Evolutionary conservation across 2,329 filamentous ascomycete genomes (phyloP).

Genomic region (Hymenoscyphus fraxineus): DNA sequence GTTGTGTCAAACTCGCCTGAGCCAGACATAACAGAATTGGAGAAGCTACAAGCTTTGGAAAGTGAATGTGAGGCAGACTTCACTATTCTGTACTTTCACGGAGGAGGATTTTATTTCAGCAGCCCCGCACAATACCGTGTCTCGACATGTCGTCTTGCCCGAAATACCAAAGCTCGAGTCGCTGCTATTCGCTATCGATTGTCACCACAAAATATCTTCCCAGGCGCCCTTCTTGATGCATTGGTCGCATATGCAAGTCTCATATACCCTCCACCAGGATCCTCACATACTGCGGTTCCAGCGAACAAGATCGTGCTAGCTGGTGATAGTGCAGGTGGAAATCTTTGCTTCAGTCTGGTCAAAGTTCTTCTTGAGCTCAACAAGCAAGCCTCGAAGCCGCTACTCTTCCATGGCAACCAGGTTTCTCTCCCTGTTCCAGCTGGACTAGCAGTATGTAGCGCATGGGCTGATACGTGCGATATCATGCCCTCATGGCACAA

Average conservation of each 20-base stretch:
- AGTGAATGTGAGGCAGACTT: neutral
- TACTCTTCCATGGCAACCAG: neutral
- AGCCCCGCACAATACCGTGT: neutral
- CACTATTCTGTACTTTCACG: constrained; percentile 1
- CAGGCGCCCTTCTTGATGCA: neutral
- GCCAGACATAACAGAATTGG: neutral
- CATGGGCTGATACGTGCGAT: neutral
- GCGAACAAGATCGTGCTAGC: neutral
- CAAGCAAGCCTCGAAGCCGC: neutral
- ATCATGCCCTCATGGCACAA: constrained; percentile 5
- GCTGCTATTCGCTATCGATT: constrained; percentile 35
- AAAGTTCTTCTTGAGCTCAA: neutral
- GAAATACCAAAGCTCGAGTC: constrained; percentile 27
- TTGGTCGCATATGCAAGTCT: constrained; percentile 6
- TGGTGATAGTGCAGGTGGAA: constrained; percentile 1
- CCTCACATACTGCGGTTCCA: neutral
- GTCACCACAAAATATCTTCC: constrained; percentile 2
- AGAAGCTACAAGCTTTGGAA: neutral
- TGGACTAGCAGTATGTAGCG: neutral
- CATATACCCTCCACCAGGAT: neutral
- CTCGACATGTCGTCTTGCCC: neutral
- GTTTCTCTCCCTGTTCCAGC: neutral
- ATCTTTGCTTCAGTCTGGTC: neutral
- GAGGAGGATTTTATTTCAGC: constrained; percentile 4
- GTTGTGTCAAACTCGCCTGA: neutral